phyloP scores from a whole-genome alignment of 202 grass and related monocot genomes.

The Dendrocalamus latiflorus region DNA sequence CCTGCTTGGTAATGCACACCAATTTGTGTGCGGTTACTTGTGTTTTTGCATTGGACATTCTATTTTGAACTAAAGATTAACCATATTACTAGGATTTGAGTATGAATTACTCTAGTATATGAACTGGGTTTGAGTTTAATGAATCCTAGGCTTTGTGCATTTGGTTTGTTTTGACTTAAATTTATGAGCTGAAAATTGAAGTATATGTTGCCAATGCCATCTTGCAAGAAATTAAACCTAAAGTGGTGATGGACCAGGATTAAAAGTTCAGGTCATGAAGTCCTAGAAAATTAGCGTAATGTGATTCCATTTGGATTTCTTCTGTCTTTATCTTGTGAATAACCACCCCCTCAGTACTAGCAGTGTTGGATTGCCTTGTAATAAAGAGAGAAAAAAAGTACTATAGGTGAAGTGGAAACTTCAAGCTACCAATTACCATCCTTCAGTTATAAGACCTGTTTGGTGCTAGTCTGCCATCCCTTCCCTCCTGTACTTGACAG shows the following conservation, averaged over 20 bases:
- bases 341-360: not conserved
- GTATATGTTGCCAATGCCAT: not conserved
- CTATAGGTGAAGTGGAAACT: not conserved
- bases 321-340: not conserved
- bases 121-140: not conserved
- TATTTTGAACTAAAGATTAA: not conserved
- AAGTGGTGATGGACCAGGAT: not conserved
- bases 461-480: conserved; percentile 1
- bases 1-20: not conserved
- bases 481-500: not conserved
- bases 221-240: conserved; percentile 5
- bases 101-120: not conserved
- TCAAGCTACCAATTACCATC: not conserved
- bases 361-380: not conserved
- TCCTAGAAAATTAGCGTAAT: not conserved
- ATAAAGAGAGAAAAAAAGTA: not conserved
- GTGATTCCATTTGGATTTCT: not conserved
- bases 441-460: not conserved
- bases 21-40: too few species aligned
- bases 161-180: not conserved
- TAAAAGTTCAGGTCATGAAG: not conserved
- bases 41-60: not conserved
- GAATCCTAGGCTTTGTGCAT: not conserved
- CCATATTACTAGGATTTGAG: not conserved
- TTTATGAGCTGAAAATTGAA: not conserved